Evolutionary conservation across 441 rosid species (phyloP), one percentile per base, ranked within the genome.

Genomic region (Bocquillonia castaneifolia): DNA sequence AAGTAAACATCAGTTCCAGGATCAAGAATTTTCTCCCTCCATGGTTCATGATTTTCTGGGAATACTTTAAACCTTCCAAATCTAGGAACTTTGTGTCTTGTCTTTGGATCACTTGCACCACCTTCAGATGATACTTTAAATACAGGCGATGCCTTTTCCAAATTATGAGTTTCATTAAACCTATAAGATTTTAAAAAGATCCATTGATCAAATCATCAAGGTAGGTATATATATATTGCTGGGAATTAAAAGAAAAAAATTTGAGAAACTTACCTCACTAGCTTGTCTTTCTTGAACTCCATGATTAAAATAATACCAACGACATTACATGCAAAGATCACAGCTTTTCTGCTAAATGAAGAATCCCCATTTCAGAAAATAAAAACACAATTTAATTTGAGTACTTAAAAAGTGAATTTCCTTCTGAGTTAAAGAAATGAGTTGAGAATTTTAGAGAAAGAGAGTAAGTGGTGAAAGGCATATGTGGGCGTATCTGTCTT

Each of bases 1-100:
- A 91, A 75, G 74, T 85, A 78, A 22, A 65, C 71, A 36, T 88
- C 87, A 61, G 96, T 85, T 66, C 88, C 88, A 18, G 98, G 98
- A 82, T 90, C 95, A 29, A 93, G 72, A 76, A 91, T 88, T 62
- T 75, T 72, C 63, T 82, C 77, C 74, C 79, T 81, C 77, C 79
- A 71, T 20, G 83, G 74, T 74, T 80, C 83, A 50, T 78, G 76
- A 51, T 77, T 69, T 74, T 87, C 89, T 2, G 88, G 88, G 39
- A 84, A 83, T 42, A 82, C 88, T 81, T 80, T 83, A 57, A 77
- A 77, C 74, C 72, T 77, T 3, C 86, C 93, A 26, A 84, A 74
- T 65, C 76, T 83, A 5, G 86, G 81, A 55, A 73, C 37, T 53
- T 66, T 79, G 26, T 70, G 40, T 28, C 40, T 25, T 17, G 47